These are phyloP conservation scores for Nicotiana knightiana DNA, from an alignment of 257 asterid species.

Conservation along the genomic window DNA sequence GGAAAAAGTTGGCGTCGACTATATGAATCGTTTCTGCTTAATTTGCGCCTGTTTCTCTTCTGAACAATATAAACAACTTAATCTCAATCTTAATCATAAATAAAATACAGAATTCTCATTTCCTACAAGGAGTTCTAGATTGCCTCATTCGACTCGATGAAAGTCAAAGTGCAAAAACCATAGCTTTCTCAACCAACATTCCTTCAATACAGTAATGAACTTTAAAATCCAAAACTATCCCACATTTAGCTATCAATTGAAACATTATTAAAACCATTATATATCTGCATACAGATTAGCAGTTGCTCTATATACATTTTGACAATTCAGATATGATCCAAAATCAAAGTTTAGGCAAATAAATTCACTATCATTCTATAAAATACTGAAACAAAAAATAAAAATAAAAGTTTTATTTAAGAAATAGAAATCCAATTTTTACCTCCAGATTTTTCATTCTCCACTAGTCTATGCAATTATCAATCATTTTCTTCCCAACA, in stretches of 20 bases:
- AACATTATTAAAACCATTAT: not conserved
- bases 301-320: not conserved
- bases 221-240: not conserved
- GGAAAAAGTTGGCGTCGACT: not conserved
- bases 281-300: not conserved
- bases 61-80: not conserved
- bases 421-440: not conserved
- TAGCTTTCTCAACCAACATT: not conserved
- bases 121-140: not conserved
- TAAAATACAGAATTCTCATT: not conserved
- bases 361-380: not conserved
- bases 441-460: not conserved
- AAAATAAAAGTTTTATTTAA: no score
- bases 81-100: not conserved
- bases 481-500: not conserved
- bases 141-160: not conserved
- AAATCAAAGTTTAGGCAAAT: not conserved
- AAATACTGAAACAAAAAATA: not conserved
- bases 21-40: not conserved
- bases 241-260: not conserved
- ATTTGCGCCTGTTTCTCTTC: not conserved
- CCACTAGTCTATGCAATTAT: not conserved
- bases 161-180: not conserved
- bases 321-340: not conserved
- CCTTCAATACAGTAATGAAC: not conserved